Evolutionary conservation across 2,329 filamentous ascomycete species (phyloP).

Genomic region (Alternaria rosae): DNA sequence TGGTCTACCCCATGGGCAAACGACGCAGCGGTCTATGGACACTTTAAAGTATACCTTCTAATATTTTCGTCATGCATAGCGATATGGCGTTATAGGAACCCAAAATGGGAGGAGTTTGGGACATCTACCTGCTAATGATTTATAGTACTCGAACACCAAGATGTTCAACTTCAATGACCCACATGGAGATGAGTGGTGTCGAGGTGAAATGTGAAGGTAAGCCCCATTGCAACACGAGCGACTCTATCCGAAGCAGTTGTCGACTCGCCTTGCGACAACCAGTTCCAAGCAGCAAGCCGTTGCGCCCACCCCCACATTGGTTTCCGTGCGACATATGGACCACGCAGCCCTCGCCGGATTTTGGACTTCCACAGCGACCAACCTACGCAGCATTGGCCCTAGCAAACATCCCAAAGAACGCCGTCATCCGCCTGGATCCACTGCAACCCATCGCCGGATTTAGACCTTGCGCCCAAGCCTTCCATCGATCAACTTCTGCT

Average conservation of each 20-base stretch:
- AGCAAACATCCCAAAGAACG: neutral
- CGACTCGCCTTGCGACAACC: slow-evolving; percentile 12
- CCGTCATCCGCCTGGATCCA: neutral
- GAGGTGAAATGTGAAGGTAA: slow-evolving; percentile 28
- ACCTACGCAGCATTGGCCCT: slow-evolving; percentile 5
- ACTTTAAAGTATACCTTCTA: slow-evolving; percentile 34
- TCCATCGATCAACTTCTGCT: neutral
- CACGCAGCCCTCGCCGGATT: neutral
- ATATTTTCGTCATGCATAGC: slow-evolving; percentile 24
- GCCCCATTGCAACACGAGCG: slow-evolving; percentile 13
- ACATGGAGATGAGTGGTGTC: slow-evolving; percentile 25
- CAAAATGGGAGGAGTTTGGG: slow-evolving; percentile 13
- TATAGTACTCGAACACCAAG: slow-evolving; percentile 23
- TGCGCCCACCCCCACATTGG: neutral
- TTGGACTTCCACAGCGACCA: neutral
- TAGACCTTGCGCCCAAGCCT: slow-evolving; percentile 1
- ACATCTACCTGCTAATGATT: slow-evolving; percentile 25
- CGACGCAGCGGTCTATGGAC: slow-evolving; percentile 51
- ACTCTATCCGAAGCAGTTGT: slow-evolving; percentile 8
- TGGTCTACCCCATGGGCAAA: slow-evolving; percentile 60
- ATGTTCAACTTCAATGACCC: slow-evolving; percentile 15
- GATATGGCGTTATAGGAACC: slow-evolving; percentile 24
- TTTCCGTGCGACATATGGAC: neutral
- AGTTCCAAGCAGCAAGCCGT: slow-evolving; percentile 2
- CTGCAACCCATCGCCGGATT: neutral